phyloP scores from a whole-genome alignment of 2,329 filamentous ascomycete genomes.

The Talaromyces sp. region DNA sequence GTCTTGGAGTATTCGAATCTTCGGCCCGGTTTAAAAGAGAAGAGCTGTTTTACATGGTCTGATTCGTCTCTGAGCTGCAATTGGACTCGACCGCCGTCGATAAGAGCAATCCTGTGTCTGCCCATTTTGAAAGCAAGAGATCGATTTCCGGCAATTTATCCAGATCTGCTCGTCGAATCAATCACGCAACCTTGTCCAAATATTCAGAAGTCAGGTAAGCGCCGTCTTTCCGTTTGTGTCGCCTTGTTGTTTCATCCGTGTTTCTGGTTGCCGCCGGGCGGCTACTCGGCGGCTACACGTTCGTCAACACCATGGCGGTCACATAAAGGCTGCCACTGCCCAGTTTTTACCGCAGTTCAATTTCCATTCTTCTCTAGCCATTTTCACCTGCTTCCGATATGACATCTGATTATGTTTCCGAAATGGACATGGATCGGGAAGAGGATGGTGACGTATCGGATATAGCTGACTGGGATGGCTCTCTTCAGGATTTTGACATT shows the following conservation, averaged over 20 bases:
- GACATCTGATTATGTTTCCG: background rate
- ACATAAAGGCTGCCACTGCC: background rate
- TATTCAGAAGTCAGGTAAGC: slow-evolving; percentile 21
- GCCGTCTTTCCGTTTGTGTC: slow-evolving; percentile 12
- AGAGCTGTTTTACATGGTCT: background rate
- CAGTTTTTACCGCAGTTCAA: background rate
- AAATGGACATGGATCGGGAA: background rate
- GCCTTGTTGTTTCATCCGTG: slow-evolving; percentile 13
- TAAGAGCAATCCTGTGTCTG: background rate
- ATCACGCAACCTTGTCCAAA: background rate
- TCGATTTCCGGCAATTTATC: background rate
- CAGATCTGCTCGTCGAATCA: background rate
- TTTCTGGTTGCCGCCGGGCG: slow-evolving; percentile 6
- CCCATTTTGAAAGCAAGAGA: background rate
- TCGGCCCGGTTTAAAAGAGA: background rate
- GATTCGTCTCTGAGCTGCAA: background rate
- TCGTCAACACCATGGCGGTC: background rate
- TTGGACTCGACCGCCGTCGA: background rate
- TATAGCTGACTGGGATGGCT: slow-evolving; percentile 25
- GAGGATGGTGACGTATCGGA: slow-evolving; percentile 1
- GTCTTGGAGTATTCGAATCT: background rate
- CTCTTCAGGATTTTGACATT: slow-evolving; percentile 25
- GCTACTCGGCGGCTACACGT: slow-evolving; percentile 11
- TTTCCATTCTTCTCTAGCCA: background rate
- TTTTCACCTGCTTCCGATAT: background rate